Evolutionary conservation across 1,284 basidiomycete genomes (phyloP), one percentile per base, ranked within the genome.

Genomic region (Hypsizygus ulmarius): DNA sequence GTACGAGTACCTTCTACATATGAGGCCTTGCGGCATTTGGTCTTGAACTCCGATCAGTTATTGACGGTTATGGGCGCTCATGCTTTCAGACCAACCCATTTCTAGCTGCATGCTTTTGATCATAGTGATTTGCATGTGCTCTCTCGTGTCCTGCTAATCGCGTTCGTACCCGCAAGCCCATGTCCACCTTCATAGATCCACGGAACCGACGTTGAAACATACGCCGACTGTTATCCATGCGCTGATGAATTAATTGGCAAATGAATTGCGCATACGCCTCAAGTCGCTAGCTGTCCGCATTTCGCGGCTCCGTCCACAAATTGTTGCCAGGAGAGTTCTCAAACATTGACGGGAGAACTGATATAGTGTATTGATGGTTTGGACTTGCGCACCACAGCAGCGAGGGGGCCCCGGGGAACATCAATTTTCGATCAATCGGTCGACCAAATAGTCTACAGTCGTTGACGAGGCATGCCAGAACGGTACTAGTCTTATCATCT

Each of bases 11-110:
- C 39, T 42, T 39, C 45, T 29, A 33, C 45, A 49, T 41, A 34
- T 40, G 42, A 49, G 37, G 38, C 32, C 40, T 47, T 49, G 52
- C 54, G 57, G 54, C 49, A 49, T 45, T 47, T 52, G 49, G 51
- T 42, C 39, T 37, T 40, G 18, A 55, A 50, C 41, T 58, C 57
- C 57, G 57, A 58, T 58, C 57, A 58, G 18, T 34, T 41, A 41
- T 47, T 49, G 40, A 51, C 41, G 33, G 42, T 48, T 50, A 50
- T 52, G 45, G 50, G 50, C 51, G 49, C 52, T 49, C 45, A 32
- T 33, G 21, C 38, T 44, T 32, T 28, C 41, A 39, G 38, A 41
- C 33, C 44, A 43, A 40, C 38, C 53, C 53, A 46, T 42, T 51
- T 53, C 28, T 19, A 43, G 47, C 37, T 37, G 32, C 32, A 8